phyloP scores from a whole-genome alignment of 2,329 filamentous ascomycete species.

The Aspergillus amoenus region DNA sequence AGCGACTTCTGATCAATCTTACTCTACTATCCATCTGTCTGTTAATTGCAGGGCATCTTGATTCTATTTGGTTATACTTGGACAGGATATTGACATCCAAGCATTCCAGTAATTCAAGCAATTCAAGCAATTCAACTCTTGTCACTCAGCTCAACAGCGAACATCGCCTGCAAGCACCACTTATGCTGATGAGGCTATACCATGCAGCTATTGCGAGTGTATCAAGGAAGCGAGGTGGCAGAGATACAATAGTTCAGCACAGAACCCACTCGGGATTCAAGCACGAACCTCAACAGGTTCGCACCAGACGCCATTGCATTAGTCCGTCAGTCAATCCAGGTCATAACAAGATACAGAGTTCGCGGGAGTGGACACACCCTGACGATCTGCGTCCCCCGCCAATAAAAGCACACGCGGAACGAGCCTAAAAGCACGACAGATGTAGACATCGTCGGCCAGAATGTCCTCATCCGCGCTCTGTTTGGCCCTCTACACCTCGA shows the following conservation, averaged over 20 bases:
- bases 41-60: background rate
- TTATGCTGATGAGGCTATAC: background rate
- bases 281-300: background rate
- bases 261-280: background rate
- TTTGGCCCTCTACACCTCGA: background rate
- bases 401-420: background rate
- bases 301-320: background rate
- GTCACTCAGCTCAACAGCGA: background rate
- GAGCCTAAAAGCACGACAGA: slow-evolving; percentile 4
- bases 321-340: background rate
- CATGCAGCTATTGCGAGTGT: background rate
- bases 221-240: background rate
- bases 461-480: background rate
- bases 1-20: background rate
- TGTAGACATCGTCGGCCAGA: background rate
- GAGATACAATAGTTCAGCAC: background rate
- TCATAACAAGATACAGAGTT: too few relatives aligned
- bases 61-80: background rate
- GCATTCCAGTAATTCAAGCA: background rate
- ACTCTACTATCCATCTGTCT: too few relatives aligned
- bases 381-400: background rate
- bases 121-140: background rate
- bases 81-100: too few relatives aligned
- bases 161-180: background rate
- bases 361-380: background rate